Evolutionary conservation across 2,329 filamentous ascomycete genomes (phyloP).

Genomic region (Amesomyces nigricolor): DNA sequence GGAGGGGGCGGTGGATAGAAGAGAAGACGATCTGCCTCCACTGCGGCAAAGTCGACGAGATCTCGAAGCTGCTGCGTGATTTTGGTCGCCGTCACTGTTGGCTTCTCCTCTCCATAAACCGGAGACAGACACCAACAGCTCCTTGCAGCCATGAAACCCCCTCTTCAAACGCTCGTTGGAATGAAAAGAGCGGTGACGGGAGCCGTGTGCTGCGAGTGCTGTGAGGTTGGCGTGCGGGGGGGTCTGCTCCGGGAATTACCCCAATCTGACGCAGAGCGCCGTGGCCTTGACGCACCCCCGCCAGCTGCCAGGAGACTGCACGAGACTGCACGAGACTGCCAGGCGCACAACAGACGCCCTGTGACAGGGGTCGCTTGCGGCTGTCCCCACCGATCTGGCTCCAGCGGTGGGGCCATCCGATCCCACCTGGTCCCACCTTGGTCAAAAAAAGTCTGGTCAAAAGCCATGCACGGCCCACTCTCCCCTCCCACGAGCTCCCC

Average conservation of each 20-base stretch:
- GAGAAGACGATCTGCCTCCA: too few relatives aligned
- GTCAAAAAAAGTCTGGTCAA: slow-evolving; percentile 31
- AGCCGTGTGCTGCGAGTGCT: neutral
- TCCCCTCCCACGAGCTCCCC: slow-evolving; percentile 28
- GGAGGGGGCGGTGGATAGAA: too few relatives aligned
- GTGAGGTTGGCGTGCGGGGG: neutral
- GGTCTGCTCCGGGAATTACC: slow-evolving; percentile 8
- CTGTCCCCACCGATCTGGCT: slow-evolving; percentile 17
- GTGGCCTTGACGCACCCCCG: neutral
- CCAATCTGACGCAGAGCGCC: slow-evolving; percentile 7
- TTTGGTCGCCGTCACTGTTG: too few relatives aligned
- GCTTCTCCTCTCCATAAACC: too few relatives aligned
- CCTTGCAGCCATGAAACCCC: neutral
- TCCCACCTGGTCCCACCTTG: slow-evolving; percentile 17
- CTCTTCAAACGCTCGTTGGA: neutral
- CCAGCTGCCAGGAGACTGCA: slow-evolving; percentile 10
- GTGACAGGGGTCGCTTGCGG: neutral
- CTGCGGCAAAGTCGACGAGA: too few relatives aligned
- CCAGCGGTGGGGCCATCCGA: slow-evolving; percentile 15
- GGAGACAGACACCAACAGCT: too few relatives aligned
- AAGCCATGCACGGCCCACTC: slow-evolving; percentile 30
- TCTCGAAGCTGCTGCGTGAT: too few relatives aligned
- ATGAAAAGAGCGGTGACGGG: slow-evolving; percentile 26
- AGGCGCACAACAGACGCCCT: neutral
- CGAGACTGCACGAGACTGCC: neutral